Base-by-base conservation (phyloP, 805 yeast genomes). In the Blastobotrys muscicola region DNA sequence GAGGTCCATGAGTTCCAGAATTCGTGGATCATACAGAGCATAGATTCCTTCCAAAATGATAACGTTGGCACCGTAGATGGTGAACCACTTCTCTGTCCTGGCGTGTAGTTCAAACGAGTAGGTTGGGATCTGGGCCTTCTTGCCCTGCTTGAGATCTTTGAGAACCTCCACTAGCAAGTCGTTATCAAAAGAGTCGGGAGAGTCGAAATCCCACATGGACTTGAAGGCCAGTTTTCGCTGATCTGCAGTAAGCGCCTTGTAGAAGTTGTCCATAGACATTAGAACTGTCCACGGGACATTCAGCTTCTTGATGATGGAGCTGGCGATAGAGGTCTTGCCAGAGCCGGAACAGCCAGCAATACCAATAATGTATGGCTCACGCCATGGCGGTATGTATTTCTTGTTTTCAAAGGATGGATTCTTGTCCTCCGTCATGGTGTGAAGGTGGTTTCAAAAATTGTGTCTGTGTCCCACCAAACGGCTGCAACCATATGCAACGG, bases 301-400 rank as follows among this genome's bases (percentile, higher is more conserved):
- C 38, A 78, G 68, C 48, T 80, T 78, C 44, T 81, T 75, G 42
- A 89, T 84, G 53, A 92, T 81, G 50, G 76, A 74, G 33, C 86
- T 79, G 0, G 97, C 92, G 13, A 92, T 85, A 31, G 94, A 82
- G 0, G 97, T 90, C 59, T 90, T 90, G 1, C 98, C 98, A 0
- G 95, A 85, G 1, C 97, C 94, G 11, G 85, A 76, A 20, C 77
- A 72, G 1, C 95, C 94, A 0, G 94, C 94, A 13, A 85, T 74
- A n/a, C 94, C 94, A 50, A 85, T 85, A 41, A 85, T 75, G 53
- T 83, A 85, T 0, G 94, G 94, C 41, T 82, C 80, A 1, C 79
- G 76, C 94, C 94, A 84, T n/a, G 94, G 94, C 5, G 94, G 94
- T 6, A 74, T 69, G 52, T 82, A 83, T 20, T 54, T 29, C n/a